phyloP scores from a whole-genome alignment of 2,329 filamentous ascomycete species.

The Rutstroemia sp. region DNA sequence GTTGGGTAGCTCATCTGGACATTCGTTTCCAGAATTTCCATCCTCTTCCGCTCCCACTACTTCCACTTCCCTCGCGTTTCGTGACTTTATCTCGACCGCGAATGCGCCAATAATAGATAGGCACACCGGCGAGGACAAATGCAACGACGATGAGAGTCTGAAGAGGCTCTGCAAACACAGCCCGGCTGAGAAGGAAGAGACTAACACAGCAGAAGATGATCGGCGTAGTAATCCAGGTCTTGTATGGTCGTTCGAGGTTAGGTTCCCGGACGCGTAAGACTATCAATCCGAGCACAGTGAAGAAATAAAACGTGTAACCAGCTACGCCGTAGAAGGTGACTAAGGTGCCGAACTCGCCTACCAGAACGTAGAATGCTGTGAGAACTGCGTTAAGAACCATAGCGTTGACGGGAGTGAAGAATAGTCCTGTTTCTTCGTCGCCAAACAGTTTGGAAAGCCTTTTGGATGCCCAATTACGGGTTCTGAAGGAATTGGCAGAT shows the following conservation, averaged over 20 bases:
- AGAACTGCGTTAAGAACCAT: slow-evolving; percentile 73
- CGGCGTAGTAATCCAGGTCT: slow-evolving; percentile 93
- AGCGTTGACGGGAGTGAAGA: slow-evolving; percentile 90
- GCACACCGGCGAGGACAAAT: slow-evolving; percentile 77
- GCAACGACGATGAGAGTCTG: slow-evolving; percentile 82
- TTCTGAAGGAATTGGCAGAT: slow-evolving; percentile 38
- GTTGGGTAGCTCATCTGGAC: background rate
- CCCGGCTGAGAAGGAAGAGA: slow-evolving; percentile 80
- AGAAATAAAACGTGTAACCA: slow-evolving; percentile 94
- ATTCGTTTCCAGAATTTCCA: slow-evolving; percentile 53
- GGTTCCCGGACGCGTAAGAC: slow-evolving; percentile 84
- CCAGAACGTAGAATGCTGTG: slow-evolving; percentile 68
- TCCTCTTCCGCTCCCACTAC: slow-evolving; percentile 36
- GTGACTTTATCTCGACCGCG: slow-evolving; percentile 51
- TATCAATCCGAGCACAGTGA: slow-evolving; percentile 89
- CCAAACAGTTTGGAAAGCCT: slow-evolving; percentile 57
- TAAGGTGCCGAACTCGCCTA: slow-evolving; percentile 86
- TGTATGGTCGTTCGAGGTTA: slow-evolving; percentile 80
- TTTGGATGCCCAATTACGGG: slow-evolving; percentile 50
- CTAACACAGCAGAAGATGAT: slow-evolving; percentile 98
- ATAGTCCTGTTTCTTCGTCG: slow-evolving; percentile 72
- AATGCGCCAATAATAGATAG: slow-evolving; percentile 85
- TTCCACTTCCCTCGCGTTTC: slow-evolving; percentile 37
- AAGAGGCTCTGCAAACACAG: slow-evolving; percentile 82
- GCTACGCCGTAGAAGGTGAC: slow-evolving; percentile 97